Evolutionary conservation across 495 filamentous ascomycete species (phyloP), one percentile per base, ranked within the genome.

Genomic region (Tuber magnatum): DNA sequence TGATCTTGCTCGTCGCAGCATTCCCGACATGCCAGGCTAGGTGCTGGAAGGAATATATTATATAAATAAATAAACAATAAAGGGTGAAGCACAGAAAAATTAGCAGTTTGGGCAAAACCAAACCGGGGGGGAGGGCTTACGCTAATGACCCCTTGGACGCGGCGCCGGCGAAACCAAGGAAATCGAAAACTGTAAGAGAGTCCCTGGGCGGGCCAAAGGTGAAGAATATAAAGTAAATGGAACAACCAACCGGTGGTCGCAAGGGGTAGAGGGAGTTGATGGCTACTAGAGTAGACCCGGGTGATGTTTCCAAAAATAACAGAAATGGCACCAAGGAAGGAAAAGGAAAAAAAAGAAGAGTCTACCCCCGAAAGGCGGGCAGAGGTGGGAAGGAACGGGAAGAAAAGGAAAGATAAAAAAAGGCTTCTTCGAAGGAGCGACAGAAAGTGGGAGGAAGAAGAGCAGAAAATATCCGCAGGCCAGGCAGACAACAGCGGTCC

Each of bases 1-100:
- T 28, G 75, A 76, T 43, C 78, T 83, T 75, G 76, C 80, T 71
- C 80, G 79, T 56, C 80, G 79, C 18, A 81, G 44, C 73, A 84
- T 46, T 48, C 74, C 61, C 1, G 83, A 76, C 76, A 74, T 83
- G 71, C 32, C 76, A 40, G 41, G 51, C 39, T 72, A 42, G 65
- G 48, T 78, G 42, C 40, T 22, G 24, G 28, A 75, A 71, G 68
- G 43, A 72, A 73, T 79, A 75, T 79, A 79, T 79, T 79, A 79
- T 79, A 71, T 28, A 43, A 42, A 28, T 70, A n/a, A 40, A 39
- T 38, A 70, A 78, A 32, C n/a, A 61, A 65, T 14, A 35, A 65
- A 65, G 56, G 10, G 56, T 20, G 9, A 65, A 65, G 56, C 32
- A 35, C 46, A 77, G 75, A 69, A 41, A 43, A 75, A 73, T 69